Evolutionary conservation across 2,329 filamentous ascomycete species (phyloP).

Genomic region (Paecilomyces sp.): DNA sequence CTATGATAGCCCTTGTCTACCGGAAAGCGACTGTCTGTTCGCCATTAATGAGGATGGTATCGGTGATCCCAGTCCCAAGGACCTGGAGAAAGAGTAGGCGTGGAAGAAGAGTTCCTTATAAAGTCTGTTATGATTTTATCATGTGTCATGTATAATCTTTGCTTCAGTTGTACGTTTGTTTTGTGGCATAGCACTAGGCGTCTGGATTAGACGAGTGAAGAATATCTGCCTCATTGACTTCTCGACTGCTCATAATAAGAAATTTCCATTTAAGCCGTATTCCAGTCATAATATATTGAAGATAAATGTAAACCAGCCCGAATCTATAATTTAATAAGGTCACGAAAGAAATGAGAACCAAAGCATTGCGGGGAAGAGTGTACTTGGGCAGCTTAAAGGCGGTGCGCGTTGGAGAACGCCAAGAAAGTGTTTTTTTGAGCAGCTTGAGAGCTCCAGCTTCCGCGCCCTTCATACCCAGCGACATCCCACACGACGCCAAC

Average conservation of each 20-base stretch:
- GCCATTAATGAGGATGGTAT: constrained; percentile 97
- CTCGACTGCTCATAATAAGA: background rate
- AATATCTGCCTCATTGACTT: background rate
- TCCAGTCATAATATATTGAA: background rate
- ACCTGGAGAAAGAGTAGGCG: constrained; percentile 71
- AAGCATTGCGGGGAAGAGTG: background rate
- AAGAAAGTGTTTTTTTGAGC: constrained; percentile 30
- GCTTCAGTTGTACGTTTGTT: constrained; percentile 1
- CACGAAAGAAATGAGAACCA: background rate
- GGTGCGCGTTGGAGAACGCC: constrained; percentile 13
- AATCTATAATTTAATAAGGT: background rate
- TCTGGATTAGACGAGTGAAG: background rate
- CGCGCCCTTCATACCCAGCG: constrained; percentile 2
- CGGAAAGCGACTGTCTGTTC: constrained; percentile 93
- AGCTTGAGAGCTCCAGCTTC: constrained; percentile 16
- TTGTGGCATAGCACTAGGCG: constrained; percentile 4
- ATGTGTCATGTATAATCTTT: background rate
- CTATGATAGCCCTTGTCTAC: constrained; percentile 94
- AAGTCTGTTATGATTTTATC: background rate
- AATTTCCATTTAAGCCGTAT: background rate
- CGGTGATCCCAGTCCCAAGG: constrained; percentile 90
- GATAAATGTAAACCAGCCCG: too few relatives aligned
- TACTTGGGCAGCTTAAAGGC: background rate
- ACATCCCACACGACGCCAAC: constrained; percentile 9
- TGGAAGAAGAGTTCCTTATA: background rate